These are phyloP conservation scores for Rosa chinensis DNA, from an alignment of 306 rosid species.

Conservation along the genomic window DNA sequence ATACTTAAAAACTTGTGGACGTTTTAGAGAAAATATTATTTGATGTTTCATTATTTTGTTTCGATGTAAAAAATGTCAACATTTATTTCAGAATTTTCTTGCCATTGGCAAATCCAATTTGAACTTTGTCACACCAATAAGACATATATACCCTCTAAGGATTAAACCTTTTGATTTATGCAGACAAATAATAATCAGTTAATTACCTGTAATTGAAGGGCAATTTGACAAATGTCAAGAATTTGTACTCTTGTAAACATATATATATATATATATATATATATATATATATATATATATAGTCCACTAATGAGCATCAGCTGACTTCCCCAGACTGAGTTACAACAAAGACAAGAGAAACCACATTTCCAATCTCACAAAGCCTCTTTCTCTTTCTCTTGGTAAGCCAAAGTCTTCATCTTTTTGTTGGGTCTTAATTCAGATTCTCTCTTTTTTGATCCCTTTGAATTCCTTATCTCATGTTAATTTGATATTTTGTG, in stretches of 20 bases:
- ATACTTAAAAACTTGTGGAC: too few species aligned
- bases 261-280: background rate
- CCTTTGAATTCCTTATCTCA: background rate
- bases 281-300: background rate
- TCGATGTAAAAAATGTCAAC: background rate
- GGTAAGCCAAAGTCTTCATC: conserved; percentile 6
- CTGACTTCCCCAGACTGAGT: background rate
- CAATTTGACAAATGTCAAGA: background rate
- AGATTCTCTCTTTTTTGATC: background rate
- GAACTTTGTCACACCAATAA: background rate
- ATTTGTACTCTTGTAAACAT: background rate
- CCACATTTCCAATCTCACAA: background rate
- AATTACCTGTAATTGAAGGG: background rate
- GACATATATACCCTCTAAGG: background rate
- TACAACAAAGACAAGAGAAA: background rate
- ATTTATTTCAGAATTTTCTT: too few species aligned
- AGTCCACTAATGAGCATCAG: background rate
- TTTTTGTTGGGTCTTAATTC: background rate
- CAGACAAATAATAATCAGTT: background rate
- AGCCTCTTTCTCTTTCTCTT: conserved; percentile 19
- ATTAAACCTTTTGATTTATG: background rate
- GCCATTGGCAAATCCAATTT: background rate
- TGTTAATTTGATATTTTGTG: background rate
- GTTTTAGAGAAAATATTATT: too few species aligned
- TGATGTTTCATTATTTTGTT: background rate